phyloP scores from a whole-genome alignment of 208 protist species.

The Leptomonas pyrrhocoris region DNA sequence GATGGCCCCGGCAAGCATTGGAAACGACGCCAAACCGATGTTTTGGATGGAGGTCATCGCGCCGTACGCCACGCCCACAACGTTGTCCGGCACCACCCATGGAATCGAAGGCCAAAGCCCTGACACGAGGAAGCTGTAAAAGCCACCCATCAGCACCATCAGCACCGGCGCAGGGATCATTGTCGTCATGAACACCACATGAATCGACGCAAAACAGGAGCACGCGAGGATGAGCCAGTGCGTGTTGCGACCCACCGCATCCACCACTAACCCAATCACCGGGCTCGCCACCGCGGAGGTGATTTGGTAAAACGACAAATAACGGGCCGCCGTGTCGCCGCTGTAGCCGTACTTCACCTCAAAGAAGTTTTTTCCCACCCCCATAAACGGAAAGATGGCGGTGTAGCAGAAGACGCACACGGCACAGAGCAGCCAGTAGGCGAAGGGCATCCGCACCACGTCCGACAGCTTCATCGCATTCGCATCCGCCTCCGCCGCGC shows the following conservation, averaged over 20 bases:
- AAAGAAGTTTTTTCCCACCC: constrained; percentile 83
- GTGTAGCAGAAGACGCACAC: constrained; percentile 91
- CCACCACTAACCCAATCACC: constrained; percentile 81
- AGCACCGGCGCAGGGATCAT: constrained; percentile 64
- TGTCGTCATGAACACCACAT: constrained; percentile 81
- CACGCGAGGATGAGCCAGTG: constrained; percentile 69
- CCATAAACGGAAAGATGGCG: constrained; percentile 87
- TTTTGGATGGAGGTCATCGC: constrained; percentile 93
- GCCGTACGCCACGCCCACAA: constrained; percentile 87
- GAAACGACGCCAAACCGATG: constrained; percentile 77
- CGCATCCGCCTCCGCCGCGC: constrained; percentile 19
- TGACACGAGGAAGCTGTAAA: constrained; percentile 89
- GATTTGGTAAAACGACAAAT: constrained; percentile 89
- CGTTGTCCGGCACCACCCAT: constrained; percentile 65
- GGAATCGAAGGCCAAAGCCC: constrained; percentile 90
- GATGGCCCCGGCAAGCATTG: constrained; percentile 65
- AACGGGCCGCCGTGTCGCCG: constrained; percentile 50
- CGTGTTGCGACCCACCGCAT: constrained; percentile 81
- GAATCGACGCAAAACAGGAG: constrained; percentile 54
- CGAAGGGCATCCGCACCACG: constrained; percentile 55
- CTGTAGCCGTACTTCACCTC: constrained; percentile 85
- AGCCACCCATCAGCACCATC: constrained; percentile 80
- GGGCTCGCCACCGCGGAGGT: constrained; percentile 79
- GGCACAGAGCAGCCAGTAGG: constrained; percentile 79
- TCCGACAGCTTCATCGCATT: constrained; percentile 36